Evolutionary conservation across 2,329 filamentous ascomycete genomes (phyloP).

Genomic region (Trichoderma pleuroti): DNA sequence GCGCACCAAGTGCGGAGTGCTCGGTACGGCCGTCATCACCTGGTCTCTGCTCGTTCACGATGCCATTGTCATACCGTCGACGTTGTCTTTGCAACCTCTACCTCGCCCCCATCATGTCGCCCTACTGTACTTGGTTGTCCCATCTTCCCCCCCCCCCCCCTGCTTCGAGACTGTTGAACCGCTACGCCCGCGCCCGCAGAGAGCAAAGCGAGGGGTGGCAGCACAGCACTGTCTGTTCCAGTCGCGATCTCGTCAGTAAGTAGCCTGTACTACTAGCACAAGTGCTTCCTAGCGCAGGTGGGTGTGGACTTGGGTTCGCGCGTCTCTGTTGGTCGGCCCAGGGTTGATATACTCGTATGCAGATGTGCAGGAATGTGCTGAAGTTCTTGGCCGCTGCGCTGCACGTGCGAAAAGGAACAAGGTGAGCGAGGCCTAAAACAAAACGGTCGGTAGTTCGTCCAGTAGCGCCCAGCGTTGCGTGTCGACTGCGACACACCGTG

Average conservation of each 20-base stretch:
- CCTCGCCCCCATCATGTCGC: not conserved
- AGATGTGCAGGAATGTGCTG: not conserved
- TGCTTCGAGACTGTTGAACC: not conserved
- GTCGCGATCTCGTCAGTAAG: not conserved
- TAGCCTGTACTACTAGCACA: not conserved
- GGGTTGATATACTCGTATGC: not conserved
- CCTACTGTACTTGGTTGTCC: not conserved
- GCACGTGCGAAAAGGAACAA: not conserved
- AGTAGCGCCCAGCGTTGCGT: not conserved
- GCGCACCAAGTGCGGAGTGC: constrained; percentile 1
- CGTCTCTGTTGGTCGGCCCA: not conserved
- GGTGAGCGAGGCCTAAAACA: not conserved
- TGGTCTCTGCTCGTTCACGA: not conserved
- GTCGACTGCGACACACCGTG: not conserved
- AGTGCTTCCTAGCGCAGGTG: not conserved
- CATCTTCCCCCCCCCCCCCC: not conserved
- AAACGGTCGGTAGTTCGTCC: not conserved
- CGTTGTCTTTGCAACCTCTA: not conserved
- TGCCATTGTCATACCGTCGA: not conserved
- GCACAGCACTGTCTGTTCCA: not conserved
- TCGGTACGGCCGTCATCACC: not conserved
- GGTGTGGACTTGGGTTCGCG: not conserved
- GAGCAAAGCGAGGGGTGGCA: not conserved
- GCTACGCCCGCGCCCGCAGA: not conserved
- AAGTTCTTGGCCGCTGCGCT: not conserved